Evolutionary conservation across 169 alveolate species (phyloP).

Genomic region (Cryptosporidium sp.): DNA sequence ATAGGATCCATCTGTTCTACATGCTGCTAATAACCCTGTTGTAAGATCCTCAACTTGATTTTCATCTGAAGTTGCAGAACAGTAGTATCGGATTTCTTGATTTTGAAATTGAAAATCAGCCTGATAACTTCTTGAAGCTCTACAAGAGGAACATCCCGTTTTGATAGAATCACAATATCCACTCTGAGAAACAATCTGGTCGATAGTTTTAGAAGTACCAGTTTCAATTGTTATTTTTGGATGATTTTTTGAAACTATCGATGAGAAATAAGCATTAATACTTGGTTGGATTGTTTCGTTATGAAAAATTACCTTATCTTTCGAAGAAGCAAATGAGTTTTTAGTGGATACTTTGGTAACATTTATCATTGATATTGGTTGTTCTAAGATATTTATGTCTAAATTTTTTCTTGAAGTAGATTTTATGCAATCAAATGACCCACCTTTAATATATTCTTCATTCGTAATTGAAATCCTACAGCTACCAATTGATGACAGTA

Average conservation of each 20-base stretch:
- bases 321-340: not conserved
- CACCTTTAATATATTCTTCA: constrained; percentile 43
- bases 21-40: constrained; percentile 35
- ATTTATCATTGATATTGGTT: constrained; percentile 46
- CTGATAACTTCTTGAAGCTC: constrained; percentile 65
- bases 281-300: constrained; percentile 51
- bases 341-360: not conserved
- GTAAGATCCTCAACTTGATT: constrained; percentile 6
- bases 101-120: constrained; percentile 45
- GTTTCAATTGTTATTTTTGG: constrained; percentile 36
- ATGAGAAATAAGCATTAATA: constrained; percentile 31
- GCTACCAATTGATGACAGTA: constrained; percentile 1
- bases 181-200: constrained; percentile 25
- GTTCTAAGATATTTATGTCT: constrained; percentile 15
- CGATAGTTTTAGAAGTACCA: constrained; percentile 51
- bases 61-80: constrained; percentile 41
- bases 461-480: constrained; percentile 13
- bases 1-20: constrained; percentile 56
- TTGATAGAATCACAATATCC: constrained; percentile 34
- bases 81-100: constrained; percentile 29
- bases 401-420: not conserved
- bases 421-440: constrained; percentile 17
- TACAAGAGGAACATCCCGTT: constrained; percentile 44
- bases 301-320: constrained; percentile 17
- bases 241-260: constrained; percentile 26